Evolutionary conservation across 306 rosid genomes (phyloP).

Genomic region (Fragaria vesca): DNA sequence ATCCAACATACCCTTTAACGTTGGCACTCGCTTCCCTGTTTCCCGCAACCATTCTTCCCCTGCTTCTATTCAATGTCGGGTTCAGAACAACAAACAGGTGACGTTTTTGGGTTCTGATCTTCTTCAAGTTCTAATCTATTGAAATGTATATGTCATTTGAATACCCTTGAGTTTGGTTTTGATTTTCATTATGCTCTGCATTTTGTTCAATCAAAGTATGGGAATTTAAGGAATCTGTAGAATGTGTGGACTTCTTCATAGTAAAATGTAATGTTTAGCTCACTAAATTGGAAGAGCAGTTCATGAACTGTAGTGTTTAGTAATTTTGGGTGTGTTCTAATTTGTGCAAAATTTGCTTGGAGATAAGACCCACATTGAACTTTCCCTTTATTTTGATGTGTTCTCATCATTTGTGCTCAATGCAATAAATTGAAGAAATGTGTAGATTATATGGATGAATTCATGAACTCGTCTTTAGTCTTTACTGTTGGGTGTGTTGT

Average conservation of each 20-base stretch:
- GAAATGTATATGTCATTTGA: background rate
- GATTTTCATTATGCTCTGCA: background rate
- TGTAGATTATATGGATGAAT: background rate
- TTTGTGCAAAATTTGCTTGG: background rate
- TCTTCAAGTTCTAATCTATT: background rate
- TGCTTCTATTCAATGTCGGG: no score
- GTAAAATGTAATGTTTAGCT: background rate
- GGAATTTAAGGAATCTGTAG: background rate
- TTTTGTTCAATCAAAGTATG: background rate
- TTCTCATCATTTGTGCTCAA: background rate
- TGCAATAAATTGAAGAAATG: background rate
- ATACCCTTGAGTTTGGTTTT: background rate
- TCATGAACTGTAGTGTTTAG: background rate
- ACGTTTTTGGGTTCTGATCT: conserved; percentile 17
- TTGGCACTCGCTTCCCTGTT: conserved; percentile 34
- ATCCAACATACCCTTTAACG: conserved; percentile 35
- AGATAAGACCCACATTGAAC: background rate
- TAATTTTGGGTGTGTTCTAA: background rate
- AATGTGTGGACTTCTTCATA: background rate
- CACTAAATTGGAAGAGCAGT: background rate
- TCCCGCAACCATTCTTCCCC: conserved; percentile 43
- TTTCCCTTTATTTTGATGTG: background rate
- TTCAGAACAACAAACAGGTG: conserved; percentile 43
- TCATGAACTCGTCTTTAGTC: background rate
- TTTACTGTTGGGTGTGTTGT: background rate